Base-by-base conservation (phyloP, 2,329 filamentous ascomycete species). In the Dendrostoma leiphaemia region DNA sequence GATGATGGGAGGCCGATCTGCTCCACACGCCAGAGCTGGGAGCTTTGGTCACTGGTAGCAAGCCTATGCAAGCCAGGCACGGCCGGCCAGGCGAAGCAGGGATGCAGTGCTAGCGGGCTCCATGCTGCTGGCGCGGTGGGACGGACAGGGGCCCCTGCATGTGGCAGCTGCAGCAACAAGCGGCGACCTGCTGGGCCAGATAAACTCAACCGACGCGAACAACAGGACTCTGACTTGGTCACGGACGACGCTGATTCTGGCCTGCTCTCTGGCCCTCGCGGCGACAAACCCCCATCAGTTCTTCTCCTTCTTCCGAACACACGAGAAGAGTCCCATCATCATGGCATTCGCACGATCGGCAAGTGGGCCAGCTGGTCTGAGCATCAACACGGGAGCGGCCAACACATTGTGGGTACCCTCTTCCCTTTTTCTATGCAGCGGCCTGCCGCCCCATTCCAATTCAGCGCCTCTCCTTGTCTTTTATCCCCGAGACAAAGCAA, bases 341-440 rank as follows among this genome's bases (percentile, higher is more conserved):
- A 80, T 80, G 77, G 75, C 77, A 66, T 69, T 80, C 65, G 75
- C 74, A 55, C 76, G 81, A 67, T 84, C 82, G 62, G 78, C 79
- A 55, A 84, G 81, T 67, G 81, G 79, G 63, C 81, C 81, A 58
- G 79, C 75, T 60, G 81, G 80, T 65, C 75, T 86, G 60, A 83
- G 79, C 64, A 85, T 86, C 70, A 86, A 86, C 70, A 85, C 82
- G 17, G 78, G 76, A 60, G 74, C 80, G 54, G 83, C 83, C 59
- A 85, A 84, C 67, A 68, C 76, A 58, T 78, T 79, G 79, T 81
- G 63, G 67, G 77, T 73, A 41, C 15, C 38, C 24, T 19, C 19
- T 50, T 29, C n/a, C 37, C 19, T 26, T 19, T 48, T 48, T 48
- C 26, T 47, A 19, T 32, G n/a, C n/a, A n/a, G n/a, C 37, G 28